A percentile compares a stretch with the other conserved stretches of the same genome.
phyloP scores from a whole-genome alignment of 495 filamentous ascomycete species.

The Hypoxylon intermedium region DNA sequence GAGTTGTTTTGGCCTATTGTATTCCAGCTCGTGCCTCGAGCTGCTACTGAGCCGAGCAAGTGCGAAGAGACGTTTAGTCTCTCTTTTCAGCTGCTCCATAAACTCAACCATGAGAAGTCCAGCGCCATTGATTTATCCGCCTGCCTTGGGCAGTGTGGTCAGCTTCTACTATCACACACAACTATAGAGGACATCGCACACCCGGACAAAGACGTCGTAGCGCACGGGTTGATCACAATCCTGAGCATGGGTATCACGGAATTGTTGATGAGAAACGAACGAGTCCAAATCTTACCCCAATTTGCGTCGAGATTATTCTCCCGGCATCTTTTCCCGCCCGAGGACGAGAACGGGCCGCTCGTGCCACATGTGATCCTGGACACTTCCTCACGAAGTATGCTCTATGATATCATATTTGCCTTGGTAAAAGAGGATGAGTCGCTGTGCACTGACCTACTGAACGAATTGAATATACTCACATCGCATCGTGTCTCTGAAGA shows the following conservation, averaged over 20 bases:
- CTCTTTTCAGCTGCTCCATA: conserved; percentile 59
- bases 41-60: conserved; percentile 41
- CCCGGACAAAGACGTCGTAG: conserved; percentile 57
- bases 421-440: conserved; percentile 62
- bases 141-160: conserved; percentile 61
- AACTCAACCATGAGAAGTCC: conserved; percentile 59
- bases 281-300: conserved; percentile 9
- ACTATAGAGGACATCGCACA: conserved; percentile 56
- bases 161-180: conserved; percentile 60
- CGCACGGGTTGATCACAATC: conserved; percentile 56
- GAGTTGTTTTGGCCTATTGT: conserved; percentile 59
- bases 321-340: conserved; percentile 72
- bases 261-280: conserved; percentile 10
- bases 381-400: conserved; percentile 64
- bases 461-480: conserved; percentile 60
- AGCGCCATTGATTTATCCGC: conserved; percentile 58
- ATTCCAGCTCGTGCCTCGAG: conserved; percentile 49
- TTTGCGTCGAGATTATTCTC: conserved; percentile 68
- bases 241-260: conserved; percentile 40
- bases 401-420: conserved; percentile 68
- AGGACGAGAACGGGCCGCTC: conserved; percentile 46
- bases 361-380: conserved; percentile 53
- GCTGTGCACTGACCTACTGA: conserved; percentile 59
- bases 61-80: conserved; percentile 56
- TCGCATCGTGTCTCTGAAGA: conserved; percentile 49